Evolutionary conservation across 169 alveolate genomes (phyloP).

Genomic region (Amoebophrya sp.): DNA sequence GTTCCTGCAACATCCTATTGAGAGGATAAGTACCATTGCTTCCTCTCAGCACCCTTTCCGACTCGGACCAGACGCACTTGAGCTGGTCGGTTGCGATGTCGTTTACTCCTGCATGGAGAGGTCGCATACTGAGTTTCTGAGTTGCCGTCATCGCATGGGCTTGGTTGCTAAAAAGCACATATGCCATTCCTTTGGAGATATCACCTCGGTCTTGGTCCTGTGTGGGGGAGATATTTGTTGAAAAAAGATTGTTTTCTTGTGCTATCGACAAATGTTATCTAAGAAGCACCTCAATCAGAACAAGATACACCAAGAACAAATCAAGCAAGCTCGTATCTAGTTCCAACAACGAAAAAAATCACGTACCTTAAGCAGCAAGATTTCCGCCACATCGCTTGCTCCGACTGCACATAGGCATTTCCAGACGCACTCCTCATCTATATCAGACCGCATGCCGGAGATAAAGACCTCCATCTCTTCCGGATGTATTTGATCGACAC

Average conservation of each 20-base stretch:
- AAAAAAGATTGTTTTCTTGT: too few species aligned
- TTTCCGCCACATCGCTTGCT: background rate
- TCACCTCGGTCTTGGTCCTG: background rate
- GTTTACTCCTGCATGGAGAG: background rate
- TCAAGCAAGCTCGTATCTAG: too few species aligned
- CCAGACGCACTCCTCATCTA: background rate
- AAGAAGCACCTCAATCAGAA: too few species aligned
- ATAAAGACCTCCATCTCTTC: slow-evolving; percentile 4
- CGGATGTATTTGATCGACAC: background rate
- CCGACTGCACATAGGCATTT: background rate
- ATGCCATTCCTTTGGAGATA: background rate
- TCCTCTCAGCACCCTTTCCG: background rate
- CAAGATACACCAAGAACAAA: too few species aligned
- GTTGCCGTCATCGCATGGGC: background rate
- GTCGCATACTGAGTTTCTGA: background rate
- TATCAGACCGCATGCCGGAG: background rate
- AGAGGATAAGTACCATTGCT: background rate
- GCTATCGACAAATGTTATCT: too few species aligned
- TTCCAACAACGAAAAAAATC: too few species aligned
- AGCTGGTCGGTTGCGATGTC: background rate
- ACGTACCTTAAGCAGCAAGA: background rate
- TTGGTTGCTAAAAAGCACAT: background rate
- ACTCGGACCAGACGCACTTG: background rate
- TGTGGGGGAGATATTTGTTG: too few species aligned
- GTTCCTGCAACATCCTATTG: too few species aligned